Conservation (phyloP, 2,329 filamentous ascomycete species). For the Claviceps monticola region DNA sequence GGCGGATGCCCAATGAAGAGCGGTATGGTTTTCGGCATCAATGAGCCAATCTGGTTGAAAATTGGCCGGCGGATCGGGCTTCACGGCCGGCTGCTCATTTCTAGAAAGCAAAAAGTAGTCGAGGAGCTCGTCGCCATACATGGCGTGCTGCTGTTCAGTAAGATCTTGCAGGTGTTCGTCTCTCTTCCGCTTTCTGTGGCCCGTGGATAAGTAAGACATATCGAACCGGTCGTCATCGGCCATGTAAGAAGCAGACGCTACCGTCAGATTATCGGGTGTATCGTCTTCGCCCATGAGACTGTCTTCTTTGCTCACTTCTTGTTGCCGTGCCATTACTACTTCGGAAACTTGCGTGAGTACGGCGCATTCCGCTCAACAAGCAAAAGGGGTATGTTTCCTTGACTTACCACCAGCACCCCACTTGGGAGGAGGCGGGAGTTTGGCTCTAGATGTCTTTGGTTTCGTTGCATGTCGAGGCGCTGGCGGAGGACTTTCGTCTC, state of each 20-base stretch:
- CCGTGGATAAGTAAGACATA: conserved; percentile 47
- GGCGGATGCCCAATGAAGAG: conserved; percentile 90
- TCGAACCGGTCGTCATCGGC: conserved; percentile 71
- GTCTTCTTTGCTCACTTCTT: conserved; percentile 52
- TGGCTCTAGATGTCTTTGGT: conserved; percentile 55
- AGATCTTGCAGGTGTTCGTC: conserved; percentile 47
- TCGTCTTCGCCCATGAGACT: conserved; percentile 59
- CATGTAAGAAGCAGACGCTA: conserved; percentile 73
- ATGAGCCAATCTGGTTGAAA: conserved; percentile 89
- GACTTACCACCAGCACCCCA: conserved; percentile 24
- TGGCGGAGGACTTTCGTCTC: conserved; percentile 77
- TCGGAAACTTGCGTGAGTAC: conserved; percentile 2
- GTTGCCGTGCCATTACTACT: conserved; percentile 21
- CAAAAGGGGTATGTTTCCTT: background rate
- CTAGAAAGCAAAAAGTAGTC: conserved; percentile 91
- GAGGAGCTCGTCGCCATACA: conserved; percentile 84
- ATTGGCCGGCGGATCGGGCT: conserved; percentile 66
- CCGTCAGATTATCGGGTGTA: conserved; percentile 68
- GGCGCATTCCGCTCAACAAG: background rate
- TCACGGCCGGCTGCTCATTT: conserved; percentile 57
- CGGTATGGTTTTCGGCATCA: conserved; percentile 82
- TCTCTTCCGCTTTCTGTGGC: conserved; percentile 63
- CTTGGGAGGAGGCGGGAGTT: conserved; percentile 37
- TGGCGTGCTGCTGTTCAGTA: conserved; percentile 70
- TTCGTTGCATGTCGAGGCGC: conserved; percentile 87